Evolutionary conservation across 257 asterid genomes (phyloP).

Genomic region (Lantana camara): DNA sequence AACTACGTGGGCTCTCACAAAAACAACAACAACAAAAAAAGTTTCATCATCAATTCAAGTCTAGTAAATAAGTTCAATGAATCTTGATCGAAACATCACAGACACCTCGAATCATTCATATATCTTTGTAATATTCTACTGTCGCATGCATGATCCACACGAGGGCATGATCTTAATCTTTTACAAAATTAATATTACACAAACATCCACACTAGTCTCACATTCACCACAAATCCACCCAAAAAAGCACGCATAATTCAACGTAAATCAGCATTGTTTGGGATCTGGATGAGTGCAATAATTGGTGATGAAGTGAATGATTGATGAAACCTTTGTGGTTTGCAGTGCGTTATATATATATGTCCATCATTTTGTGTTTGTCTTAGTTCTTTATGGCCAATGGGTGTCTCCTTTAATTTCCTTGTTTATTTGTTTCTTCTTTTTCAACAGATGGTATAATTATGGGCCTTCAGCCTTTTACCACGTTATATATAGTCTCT

Average conservation of each 20-base stretch:
- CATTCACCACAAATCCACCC: background rate
- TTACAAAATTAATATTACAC: too few relatives aligned
- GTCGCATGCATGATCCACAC: too few relatives aligned
- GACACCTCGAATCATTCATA: too few relatives aligned
- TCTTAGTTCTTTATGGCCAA: slow-evolving; percentile 14
- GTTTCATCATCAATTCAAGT: too few relatives aligned
- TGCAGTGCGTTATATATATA: background rate
- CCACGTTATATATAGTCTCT: slow-evolving; percentile 10
- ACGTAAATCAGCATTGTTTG: background rate
- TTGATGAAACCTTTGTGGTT: slow-evolving; percentile 10
- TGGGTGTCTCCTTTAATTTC: slow-evolving; percentile 20
- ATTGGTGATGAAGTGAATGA: slow-evolving; percentile 12
- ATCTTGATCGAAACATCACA: too few relatives aligned
- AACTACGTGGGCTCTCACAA: too few relatives aligned
- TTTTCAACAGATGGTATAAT: slow-evolving; percentile 1
- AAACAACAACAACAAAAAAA: too few relatives aligned
- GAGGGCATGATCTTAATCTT: too few relatives aligned
- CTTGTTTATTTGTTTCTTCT: background rate
- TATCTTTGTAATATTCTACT: too few relatives aligned
- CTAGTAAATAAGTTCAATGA: too few relatives aligned
- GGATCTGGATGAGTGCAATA: background rate
- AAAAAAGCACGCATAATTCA: background rate
- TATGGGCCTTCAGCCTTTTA: slow-evolving; percentile 24
- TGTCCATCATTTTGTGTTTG: slow-evolving; percentile 16
- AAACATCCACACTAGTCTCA: background rate